Evolutionary conservation across 2,329 filamentous ascomycete genomes (phyloP).

Genomic region (Talaromyces pinophilus): DNA sequence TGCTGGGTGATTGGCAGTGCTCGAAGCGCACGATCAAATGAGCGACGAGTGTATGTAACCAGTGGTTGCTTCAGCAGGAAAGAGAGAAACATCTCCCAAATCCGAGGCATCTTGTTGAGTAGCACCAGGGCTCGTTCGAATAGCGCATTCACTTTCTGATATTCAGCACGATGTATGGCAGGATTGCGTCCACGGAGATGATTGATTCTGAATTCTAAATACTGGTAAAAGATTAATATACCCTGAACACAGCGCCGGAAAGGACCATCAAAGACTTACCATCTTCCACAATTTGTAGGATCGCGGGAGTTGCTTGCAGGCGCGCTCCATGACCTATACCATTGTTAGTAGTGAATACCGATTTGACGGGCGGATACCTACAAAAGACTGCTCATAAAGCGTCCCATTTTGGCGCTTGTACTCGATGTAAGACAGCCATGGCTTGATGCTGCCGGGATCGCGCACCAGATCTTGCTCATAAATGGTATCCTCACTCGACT

Average conservation of each 20-base stretch:
- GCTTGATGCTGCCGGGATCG: slow-evolving; percentile 80
- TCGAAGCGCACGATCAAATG: slow-evolving; percentile 88
- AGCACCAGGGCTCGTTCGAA: slow-evolving; percentile 91
- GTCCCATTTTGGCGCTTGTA: slow-evolving; percentile 88
- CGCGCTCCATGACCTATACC: slow-evolving; percentile 74
- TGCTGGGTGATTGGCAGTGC: slow-evolving; percentile 94
- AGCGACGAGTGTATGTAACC: slow-evolving; percentile 79
- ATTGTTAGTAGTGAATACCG: slow-evolving; percentile 8
- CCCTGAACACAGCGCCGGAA: slow-evolving; percentile 11
- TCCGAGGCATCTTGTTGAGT: slow-evolving; percentile 96
- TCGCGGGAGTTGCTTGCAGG: slow-evolving; percentile 82
- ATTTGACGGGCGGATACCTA: slow-evolving; percentile 36
- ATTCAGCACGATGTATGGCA: slow-evolving; percentile 75
- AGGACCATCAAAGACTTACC: slow-evolving; percentile 51
- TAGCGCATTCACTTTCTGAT: slow-evolving; percentile 87
- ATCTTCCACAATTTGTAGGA: slow-evolving; percentile 99
- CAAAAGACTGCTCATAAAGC: slow-evolving; percentile 79
- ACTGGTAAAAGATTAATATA: slow-evolving; percentile 53
- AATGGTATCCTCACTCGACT: slow-evolving; percentile 84
- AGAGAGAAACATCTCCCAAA: slow-evolving; percentile 96
- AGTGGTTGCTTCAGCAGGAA: slow-evolving; percentile 92
- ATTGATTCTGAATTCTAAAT: slow-evolving; percentile 79
- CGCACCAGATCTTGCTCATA: slow-evolving; percentile 96
- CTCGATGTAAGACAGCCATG: slow-evolving; percentile 92
- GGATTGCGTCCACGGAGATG: slow-evolving; percentile 83